phyloP scores from a whole-genome alignment of 2,329 filamentous ascomycete species.

The Fusarium armeniacum region DNA sequence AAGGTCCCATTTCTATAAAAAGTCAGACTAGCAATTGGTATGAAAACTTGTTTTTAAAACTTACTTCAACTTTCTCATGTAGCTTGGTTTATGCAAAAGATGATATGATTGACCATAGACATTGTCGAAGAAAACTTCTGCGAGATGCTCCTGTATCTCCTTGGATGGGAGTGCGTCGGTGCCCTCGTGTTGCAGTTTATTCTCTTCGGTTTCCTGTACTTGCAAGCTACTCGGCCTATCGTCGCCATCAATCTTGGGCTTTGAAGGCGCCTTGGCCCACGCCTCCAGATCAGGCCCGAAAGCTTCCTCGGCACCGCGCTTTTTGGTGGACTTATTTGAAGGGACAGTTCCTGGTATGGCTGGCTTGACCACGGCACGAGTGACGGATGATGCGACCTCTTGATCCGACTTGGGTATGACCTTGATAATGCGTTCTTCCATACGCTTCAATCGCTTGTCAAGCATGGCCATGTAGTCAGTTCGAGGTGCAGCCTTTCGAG shows the following conservation, averaged over 20 bases:
- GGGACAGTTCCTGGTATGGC: constrained; percentile 70
- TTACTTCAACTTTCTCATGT: constrained; percentile 86
- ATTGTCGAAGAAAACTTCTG: constrained; percentile 95
- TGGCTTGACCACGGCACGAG: constrained; percentile 87
- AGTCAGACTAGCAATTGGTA: constrained; percentile 16
- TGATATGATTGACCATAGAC: constrained; percentile 97
- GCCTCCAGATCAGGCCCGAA: constrained; percentile 85
- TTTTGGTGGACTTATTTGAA: constrained; percentile 71
- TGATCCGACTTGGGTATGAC: constrained; percentile 90
- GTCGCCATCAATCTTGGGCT: constrained; percentile 63
- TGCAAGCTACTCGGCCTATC: constrained; percentile 64
- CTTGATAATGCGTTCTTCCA: constrained; percentile 98
- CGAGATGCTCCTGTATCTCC: constrained; percentile 92
- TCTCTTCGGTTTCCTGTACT: constrained; percentile 78
- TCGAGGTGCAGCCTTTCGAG: constrained; percentile 90
- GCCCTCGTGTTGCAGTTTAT: constrained; percentile 83
- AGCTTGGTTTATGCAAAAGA: constrained; percentile 95
- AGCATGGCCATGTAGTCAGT: constrained; percentile 99
- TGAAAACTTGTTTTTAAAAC: constrained; percentile 51
- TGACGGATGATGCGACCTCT: constrained; percentile 74
- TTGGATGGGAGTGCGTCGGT: constrained; percentile 84
- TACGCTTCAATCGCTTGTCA: constrained; percentile 93
- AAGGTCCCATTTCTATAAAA: constrained; percentile 67
- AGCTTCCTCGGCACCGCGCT: constrained; percentile 87
- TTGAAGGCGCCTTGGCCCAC: constrained; percentile 77